Percentiles rank a stretch among this genome's conserved stretches.
Conservation (phyloP, 2,329 filamentous ascomycete genomes). For the Ceratocystis papillata region DNA sequence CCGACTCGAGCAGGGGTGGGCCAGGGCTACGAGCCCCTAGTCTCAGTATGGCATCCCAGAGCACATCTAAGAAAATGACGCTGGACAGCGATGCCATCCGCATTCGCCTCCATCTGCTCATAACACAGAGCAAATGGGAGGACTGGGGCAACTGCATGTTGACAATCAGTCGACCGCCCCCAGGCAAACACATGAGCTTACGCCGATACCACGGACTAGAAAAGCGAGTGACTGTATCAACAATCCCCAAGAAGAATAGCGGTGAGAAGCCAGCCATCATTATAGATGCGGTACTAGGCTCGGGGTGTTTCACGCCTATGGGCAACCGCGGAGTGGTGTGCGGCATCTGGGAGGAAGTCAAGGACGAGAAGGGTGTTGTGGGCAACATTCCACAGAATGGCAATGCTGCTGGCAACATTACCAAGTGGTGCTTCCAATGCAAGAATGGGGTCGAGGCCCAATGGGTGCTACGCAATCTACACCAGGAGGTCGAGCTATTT, state of each 20-base stretch:
- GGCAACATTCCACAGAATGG: conserved; percentile 44
- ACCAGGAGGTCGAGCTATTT: conserved; percentile 40
- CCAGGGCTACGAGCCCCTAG: conserved; percentile 47
- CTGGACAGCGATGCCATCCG: conserved; percentile 69
- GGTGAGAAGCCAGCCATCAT: conserved; percentile 49
- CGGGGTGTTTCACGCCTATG: conserved; percentile 73
- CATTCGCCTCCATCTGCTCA: conserved; percentile 73
- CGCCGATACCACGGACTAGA: conserved; percentile 56
- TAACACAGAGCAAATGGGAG: conserved; percentile 70
- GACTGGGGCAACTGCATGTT: conserved; percentile 78
- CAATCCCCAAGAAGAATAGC: conserved; percentile 51
- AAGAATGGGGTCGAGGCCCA: conserved; percentile 42
- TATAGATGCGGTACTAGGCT: conserved; percentile 74
- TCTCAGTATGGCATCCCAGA: conserved; percentile 39
- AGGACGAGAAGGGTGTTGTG: conserved; percentile 48
- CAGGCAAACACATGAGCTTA: conserved; percentile 47
- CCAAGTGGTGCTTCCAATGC: conserved; percentile 55
- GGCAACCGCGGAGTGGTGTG: conserved; percentile 79
- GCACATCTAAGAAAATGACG: conserved; percentile 41
- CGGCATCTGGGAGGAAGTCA: conserved; percentile 72
- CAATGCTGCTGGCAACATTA: conserved; percentile 44
- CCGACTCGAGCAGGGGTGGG: conserved; percentile 42
- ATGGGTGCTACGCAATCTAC: conserved; percentile 47
- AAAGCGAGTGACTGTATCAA: conserved; percentile 73
- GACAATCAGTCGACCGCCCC: conserved; percentile 67